A percentile compares a stretch with the other conserved stretches of the same genome.
These are phyloP conservation scores for Trichoderma arundinaceum DNA, from an alignment of 2,329 filamentous ascomycete genomes.

Conservation along the genomic window DNA sequence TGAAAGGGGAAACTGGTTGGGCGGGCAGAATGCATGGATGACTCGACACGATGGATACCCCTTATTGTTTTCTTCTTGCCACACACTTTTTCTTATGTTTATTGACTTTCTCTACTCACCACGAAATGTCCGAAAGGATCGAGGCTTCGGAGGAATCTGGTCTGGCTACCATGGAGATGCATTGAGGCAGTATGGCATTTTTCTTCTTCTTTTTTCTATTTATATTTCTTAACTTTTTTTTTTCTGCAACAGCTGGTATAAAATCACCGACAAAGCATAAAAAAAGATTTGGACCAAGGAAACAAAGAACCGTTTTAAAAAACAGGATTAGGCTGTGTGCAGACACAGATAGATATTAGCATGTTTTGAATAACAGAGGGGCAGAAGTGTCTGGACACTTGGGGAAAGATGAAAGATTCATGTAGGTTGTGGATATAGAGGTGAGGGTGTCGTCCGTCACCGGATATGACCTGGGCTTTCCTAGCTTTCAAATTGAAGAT, in stretches of 20 bases:
- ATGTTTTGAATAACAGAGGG: constrained; percentile 33
- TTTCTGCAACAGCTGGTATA: constrained; percentile 19
- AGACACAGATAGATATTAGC: constrained; percentile 32
- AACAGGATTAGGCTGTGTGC: constrained; percentile 22
- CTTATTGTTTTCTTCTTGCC: constrained; percentile 42
- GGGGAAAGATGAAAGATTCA: constrained; percentile 32
- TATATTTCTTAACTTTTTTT: neutral
- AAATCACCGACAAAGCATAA: constrained; percentile 33
- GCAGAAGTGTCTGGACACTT: constrained; percentile 37
- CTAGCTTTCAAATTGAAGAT: constrained; percentile 27
- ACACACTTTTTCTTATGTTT: constrained; percentile 36
- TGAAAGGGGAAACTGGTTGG: constrained; percentile 41
- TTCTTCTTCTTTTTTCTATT: neutral
- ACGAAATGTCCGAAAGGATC: constrained; percentile 21
- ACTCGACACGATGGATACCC: constrained; percentile 54
- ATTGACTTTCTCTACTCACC: constrained; percentile 32
- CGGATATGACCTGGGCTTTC: constrained; percentile 42
- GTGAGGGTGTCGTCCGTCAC: constrained; percentile 49
- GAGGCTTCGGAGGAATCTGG: constrained; percentile 31
- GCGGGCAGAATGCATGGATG: constrained; percentile 53
- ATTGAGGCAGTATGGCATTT: constrained; percentile 27
- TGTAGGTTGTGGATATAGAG: constrained; percentile 48
- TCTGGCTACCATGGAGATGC: constrained; percentile 36
- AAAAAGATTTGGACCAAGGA: constrained; percentile 24
- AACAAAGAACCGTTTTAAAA: constrained; percentile 32